phyloP scores from a whole-genome alignment of 1,139 yeast species.

The Arxiozyma heterogenica region DNA sequence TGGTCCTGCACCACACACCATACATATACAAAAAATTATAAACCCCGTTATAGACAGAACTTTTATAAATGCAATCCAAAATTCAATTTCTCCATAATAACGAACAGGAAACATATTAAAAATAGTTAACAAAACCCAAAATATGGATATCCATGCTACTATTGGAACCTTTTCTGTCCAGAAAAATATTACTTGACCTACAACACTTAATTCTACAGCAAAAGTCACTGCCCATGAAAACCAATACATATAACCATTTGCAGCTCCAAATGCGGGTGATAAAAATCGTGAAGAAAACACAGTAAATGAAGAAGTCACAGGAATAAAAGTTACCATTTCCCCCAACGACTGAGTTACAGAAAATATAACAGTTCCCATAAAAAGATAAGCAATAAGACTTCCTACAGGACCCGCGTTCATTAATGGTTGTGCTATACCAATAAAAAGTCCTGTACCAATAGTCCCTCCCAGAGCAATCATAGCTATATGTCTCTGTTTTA shows the following conservation, averaged over 20 bases:
- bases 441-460: slow-evolving; percentile 58
- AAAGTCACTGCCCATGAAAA: slow-evolving; percentile 80
- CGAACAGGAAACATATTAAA: slow-evolving; percentile 55
- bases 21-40: slow-evolving; percentile 56
- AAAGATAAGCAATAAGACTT: slow-evolving; percentile 51
- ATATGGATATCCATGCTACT: slow-evolving; percentile 60
- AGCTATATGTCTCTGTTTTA: slow-evolving; percentile 51
- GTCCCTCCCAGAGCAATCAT: slow-evolving; percentile 64
- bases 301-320: slow-evolving; percentile 57
- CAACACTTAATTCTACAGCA: slow-evolving; percentile 74
- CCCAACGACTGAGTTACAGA: slow-evolving; percentile 62
- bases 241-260: slow-evolving; percentile 81
- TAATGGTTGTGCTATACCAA: slow-evolving; percentile 47
- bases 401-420: slow-evolving; percentile 61
- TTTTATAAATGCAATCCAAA: slow-evolving; percentile 61
- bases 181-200: slow-evolving; percentile 64
- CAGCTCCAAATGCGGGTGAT: slow-evolving; percentile 56
- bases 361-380: slow-evolving; percentile 57
- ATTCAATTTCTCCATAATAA: slow-evolving; percentile 61
- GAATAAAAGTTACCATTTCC: slow-evolving; percentile 67
- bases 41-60: slow-evolving; percentile 67
- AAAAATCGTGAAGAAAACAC: slow-evolving; percentile 50
- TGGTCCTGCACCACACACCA: slow-evolving; percentile 73
- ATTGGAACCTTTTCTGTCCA: slow-evolving; percentile 72
- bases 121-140: slow-evolving; percentile 43